Base-by-base conservation (phyloP, 140 eudicot genomes). In the Stevia rebaudiana region DNA sequence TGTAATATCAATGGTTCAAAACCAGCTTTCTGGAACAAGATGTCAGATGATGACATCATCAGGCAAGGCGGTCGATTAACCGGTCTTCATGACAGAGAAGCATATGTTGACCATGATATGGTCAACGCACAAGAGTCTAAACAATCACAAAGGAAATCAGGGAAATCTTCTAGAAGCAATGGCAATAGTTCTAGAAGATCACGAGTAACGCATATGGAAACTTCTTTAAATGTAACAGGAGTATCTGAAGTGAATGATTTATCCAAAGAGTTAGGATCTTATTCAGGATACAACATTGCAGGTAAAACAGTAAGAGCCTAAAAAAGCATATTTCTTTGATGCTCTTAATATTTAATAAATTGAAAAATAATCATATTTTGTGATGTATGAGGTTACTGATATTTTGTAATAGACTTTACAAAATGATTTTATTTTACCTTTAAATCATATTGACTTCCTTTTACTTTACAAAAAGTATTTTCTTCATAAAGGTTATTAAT, bases 131-230 rank as follows among this genome's bases (percentile, higher is more conserved):
- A 56, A 51, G 95, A 84, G 44, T 88, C 75, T 60, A 87, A 86
- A 57, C 84, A 70, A 23, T 61, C 58, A 25, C 76, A 71, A 25
- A 67, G 75, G 68, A 84, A 70, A 55, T 67, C 78, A 46, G 84
- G 82, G 17, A 90, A 79, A 68, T 58, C 76, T 31, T 36, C 77
- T 58, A 84, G 86, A 79, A 77, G 63, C 24, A 79, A 52, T 78
- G 78, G 55, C 65, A 79, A 60, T 68, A 46, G 56, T 74, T 81
- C 79, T 69, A 89, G 78, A 68, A 87, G 78, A 71, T 83, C 94
- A 30, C 75, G 94, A 57, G 53, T 65, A 62, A 64, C 76, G 28
- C 84, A 80, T 28, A 66, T 72, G 79, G 95, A 87, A 67, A 74
- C 53, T 74, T 80, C 84, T 33, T 54, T 65, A 50, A 55, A 61